These are phyloP conservation scores for Leptomonas pyrrhocoris DNA, from an alignment of 208 protist genomes.

Conservation along the genomic window DNA sequence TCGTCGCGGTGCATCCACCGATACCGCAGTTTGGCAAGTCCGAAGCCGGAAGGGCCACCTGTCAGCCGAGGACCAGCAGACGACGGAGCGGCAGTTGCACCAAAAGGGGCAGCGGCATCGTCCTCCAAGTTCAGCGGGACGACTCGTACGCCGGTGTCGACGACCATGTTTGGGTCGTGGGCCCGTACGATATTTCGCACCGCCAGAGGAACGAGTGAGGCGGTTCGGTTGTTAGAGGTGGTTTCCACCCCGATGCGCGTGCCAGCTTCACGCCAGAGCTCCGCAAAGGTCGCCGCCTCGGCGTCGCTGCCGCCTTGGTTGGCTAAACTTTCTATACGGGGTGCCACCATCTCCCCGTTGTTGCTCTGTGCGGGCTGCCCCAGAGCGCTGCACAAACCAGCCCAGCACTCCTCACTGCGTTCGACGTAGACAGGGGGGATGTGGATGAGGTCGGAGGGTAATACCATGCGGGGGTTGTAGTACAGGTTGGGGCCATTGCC, in stretches of 20 bases:
- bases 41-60: constrained; percentile 32
- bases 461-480: constrained; percentile 42
- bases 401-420: constrained; percentile 44
- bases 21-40: constrained; percentile 36
- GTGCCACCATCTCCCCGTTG: constrained; percentile 18
- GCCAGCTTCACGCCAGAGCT: constrained; percentile 27
- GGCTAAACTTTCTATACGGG: constrained; percentile 18
- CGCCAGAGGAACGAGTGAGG: constrained; percentile 30
- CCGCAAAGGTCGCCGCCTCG: constrained; percentile 25
- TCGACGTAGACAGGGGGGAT: constrained; percentile 30
- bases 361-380: constrained; percentile 8
- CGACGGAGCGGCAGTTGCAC: not conserved
- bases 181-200: constrained; percentile 38
- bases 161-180: constrained; percentile 38
- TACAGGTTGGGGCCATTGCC: constrained; percentile 16
- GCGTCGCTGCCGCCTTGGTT: not conserved
- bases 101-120: not conserved
- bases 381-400: constrained; percentile 27
- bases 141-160: not conserved
- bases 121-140: not conserved
- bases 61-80: constrained; percentile 4
- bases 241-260: constrained; percentile 17
- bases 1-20: constrained; percentile 34
- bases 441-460: constrained; percentile 37
- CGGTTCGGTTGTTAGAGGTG: constrained; percentile 15